Evolutionary conservation across 768 basidiomycete genomes (phyloP).

Genomic region (Kwoniella newhampshirensis): DNA sequence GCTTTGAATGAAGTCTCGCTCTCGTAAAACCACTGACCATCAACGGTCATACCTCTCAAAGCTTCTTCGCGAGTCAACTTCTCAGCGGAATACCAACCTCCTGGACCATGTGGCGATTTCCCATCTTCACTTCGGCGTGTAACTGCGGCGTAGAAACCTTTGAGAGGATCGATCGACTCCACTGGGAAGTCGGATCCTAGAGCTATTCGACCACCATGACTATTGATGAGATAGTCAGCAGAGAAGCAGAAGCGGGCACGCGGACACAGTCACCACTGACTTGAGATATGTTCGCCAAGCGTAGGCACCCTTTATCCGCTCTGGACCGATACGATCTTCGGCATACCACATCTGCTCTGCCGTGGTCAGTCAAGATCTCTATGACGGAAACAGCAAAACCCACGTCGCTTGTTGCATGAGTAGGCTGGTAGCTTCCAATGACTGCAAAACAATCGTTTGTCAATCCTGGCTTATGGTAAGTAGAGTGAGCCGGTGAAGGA

Average conservation of each 20-base stretch:
- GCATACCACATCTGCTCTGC: slow-evolving; percentile 93
- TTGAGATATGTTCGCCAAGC: slow-evolving; percentile 76
- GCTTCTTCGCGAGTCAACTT: slow-evolving; percentile 77
- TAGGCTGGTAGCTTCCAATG: slow-evolving; percentile 88
- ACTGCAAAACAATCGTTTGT: slow-evolving; percentile 64
- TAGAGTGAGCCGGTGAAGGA: too few species aligned
- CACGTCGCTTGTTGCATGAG: slow-evolving; percentile 68
- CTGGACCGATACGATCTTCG: slow-evolving; percentile 73
- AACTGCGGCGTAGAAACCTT: slow-evolving; percentile 86
- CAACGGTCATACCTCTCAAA: slow-evolving; percentile 76
- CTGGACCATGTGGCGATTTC: slow-evolving; percentile 73
- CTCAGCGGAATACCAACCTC: slow-evolving; percentile 79
- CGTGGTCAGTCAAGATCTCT: too few species aligned
- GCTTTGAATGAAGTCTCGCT: not conserved
- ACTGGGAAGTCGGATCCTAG: slow-evolving; percentile 94
- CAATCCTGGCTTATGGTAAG: too few species aligned
- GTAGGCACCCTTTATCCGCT: slow-evolving; percentile 82
- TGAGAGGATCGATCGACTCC: slow-evolving; percentile 81
- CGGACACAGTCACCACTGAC: slow-evolving; percentile 59
- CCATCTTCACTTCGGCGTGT: slow-evolving; percentile 69
- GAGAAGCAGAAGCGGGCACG: too few species aligned
- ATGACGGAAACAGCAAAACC: too few species aligned
- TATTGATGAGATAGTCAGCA: slow-evolving; percentile 10
- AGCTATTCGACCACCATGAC: slow-evolving; percentile 60
- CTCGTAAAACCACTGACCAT: slow-evolving; percentile 51